Evolutionary conservation across 129 eudicot genomes (phyloP).

Genomic region (Kitagawia praeruptora): DNA sequence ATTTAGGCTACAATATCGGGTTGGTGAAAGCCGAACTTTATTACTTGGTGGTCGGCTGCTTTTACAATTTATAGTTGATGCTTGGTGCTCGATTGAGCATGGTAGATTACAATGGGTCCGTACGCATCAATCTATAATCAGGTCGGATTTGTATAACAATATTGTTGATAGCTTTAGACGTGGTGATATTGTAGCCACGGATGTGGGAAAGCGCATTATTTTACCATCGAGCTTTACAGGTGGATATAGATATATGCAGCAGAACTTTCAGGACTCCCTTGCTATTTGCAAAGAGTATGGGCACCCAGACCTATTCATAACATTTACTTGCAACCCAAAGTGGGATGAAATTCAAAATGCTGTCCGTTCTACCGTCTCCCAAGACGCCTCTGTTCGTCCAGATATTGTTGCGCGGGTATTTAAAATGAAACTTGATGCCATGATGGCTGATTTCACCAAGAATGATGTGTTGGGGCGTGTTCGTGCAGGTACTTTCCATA

Average conservation of each 20-base stretch:
- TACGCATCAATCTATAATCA: not conserved
- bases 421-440: not conserved
- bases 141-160: not conserved
- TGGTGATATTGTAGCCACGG: not conserved
- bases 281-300: not conserved
- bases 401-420: not conserved
- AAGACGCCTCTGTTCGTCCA: not conserved
- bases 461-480: not conserved
- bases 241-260: not conserved
- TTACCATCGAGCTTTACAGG: constrained; percentile 19
- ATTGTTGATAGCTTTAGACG: not conserved
- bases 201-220: not conserved
- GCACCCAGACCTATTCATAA: not conserved
- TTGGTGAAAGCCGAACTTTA: not conserved
- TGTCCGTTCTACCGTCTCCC: not conserved
- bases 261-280: not conserved
- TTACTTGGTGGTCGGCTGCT: not conserved
- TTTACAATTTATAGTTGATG: constrained; percentile 17
- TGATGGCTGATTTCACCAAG: not conserved
- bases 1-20: constrained; percentile 1
- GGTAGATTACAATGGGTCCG: not conserved
- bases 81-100: not conserved
- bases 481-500: not conserved
- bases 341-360: not conserved
- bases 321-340: not conserved